Conservation (phyloP, 73 alveolate species). For the Paramecium tetraurelia region DNA sequence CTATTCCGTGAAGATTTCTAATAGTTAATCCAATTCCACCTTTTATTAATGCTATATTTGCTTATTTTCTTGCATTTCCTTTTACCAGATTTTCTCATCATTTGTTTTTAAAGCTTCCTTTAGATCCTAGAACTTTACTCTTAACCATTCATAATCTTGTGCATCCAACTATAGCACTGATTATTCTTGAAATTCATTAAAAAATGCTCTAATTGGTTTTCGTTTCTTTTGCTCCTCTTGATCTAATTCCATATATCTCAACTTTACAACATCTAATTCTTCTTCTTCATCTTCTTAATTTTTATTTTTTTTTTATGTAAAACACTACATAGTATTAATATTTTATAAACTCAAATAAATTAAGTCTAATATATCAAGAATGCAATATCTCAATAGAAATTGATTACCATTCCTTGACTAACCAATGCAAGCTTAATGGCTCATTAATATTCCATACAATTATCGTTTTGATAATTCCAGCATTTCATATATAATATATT, state of each 20-base stretch:
- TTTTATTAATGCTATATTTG: neutral
- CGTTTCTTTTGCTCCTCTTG: neutral
- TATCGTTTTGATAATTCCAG: too few relatives aligned
- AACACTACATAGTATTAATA: neutral
- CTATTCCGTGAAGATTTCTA: neutral
- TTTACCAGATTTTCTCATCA: neutral
- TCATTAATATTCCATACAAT: neutral
- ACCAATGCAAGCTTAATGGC: too few relatives aligned
- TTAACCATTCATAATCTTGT: neutral
- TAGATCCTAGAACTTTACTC: neutral
- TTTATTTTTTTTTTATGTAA: neutral
- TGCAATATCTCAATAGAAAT: neutral
- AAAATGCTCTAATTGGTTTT: neutral
- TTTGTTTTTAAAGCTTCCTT: neutral
- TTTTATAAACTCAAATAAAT: neutral
- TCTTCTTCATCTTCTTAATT: neutral
- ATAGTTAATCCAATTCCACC: neutral
- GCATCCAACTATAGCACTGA: neutral
- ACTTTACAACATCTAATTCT: neutral
- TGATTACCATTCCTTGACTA: too few relatives aligned
- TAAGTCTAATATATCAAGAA: neutral
- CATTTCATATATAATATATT: too few relatives aligned
- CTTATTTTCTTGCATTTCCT: neutral
- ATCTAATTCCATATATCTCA: neutral
- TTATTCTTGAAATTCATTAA: neutral